Conservation (phyloP, 2,329 filamentous ascomycete species). For the Aspergillus niger region DNA sequence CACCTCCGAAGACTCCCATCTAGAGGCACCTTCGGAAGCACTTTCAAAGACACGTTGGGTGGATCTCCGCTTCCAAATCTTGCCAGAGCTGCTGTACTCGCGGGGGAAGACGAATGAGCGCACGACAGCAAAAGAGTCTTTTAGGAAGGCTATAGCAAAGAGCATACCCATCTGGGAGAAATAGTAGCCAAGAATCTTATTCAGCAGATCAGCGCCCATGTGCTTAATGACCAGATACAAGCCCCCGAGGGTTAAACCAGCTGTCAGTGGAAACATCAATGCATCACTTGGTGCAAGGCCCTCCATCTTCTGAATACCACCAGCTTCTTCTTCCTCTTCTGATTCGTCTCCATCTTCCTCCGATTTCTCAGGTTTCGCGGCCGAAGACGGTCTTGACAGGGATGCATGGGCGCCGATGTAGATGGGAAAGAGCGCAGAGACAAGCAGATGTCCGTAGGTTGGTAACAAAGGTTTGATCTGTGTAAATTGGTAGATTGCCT, state of each 20-base stretch:
- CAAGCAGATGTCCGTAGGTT: conserved; percentile 62
- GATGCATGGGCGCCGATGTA: conserved; percentile 84
- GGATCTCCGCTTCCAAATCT: conserved; percentile 50
- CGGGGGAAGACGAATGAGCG: conserved; percentile 72
- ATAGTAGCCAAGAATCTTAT: conserved; percentile 80
- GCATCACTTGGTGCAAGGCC: conserved; percentile 76
- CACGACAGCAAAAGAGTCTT: conserved; percentile 67
- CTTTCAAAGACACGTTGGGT: conserved; percentile 34
- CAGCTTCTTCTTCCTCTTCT: conserved; percentile 48
- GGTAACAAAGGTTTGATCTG: conserved; percentile 51
- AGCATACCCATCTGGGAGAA: conserved; percentile 79
- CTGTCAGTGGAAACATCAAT: conserved; percentile 78
- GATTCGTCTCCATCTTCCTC: conserved; percentile 31
- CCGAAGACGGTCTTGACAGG: conserved; percentile 78
- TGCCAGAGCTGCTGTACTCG: conserved; percentile 60
- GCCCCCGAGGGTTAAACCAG: conserved; percentile 68
- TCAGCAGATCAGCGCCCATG: conserved; percentile 77
- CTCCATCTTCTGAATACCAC: conserved; percentile 61
- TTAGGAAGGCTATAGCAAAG: conserved; percentile 71
- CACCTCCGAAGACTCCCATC: conserved; percentile 20
- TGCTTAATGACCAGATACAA: conserved; percentile 90
- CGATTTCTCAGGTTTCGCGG: conserved; percentile 60
- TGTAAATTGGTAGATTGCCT: conserved; percentile 48
- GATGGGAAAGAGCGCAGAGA: conserved; percentile 78
- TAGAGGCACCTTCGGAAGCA: conserved; percentile 11